Evolutionary conservation across 2,329 filamentous ascomycete genomes (phyloP).

Genomic region (Karstenula rhodostoma): DNA sequence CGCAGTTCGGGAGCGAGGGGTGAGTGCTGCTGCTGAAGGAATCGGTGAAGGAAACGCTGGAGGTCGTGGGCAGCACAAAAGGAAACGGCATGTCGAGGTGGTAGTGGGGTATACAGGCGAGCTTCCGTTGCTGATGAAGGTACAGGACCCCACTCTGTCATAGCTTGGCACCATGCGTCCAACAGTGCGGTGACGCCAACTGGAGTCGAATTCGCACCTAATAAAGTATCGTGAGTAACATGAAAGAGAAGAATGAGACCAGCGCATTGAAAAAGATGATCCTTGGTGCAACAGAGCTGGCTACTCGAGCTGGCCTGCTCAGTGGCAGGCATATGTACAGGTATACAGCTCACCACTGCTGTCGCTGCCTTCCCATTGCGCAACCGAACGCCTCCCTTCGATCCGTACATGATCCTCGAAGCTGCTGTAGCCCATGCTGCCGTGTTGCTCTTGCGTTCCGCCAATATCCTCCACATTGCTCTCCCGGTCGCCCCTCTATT

Average conservation of each 20-base stretch:
- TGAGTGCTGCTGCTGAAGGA: conserved; percentile 82
- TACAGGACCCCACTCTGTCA: conserved; percentile 35
- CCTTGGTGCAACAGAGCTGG: conserved; percentile 16
- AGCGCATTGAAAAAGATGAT: conserved; percentile 5
- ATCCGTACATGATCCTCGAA: conserved; percentile 17
- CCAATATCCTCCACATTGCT: conserved; percentile 6
- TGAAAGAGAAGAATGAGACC: conserved; percentile 1
- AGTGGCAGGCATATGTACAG: conserved; percentile 42
- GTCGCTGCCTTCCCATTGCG: conserved; percentile 19
- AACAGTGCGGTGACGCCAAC: not conserved
- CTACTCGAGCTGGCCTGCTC: conserved; percentile 16
- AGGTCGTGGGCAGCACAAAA: conserved; percentile 88
- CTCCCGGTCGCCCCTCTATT: conserved; percentile 17
- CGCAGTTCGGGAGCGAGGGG: conserved; percentile 83
- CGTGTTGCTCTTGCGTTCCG: not conserved
- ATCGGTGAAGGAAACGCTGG: conserved; percentile 80
- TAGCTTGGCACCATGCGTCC: conserved; percentile 27
- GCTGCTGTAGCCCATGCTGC: conserved; percentile 15
- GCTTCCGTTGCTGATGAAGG: conserved; percentile 32
- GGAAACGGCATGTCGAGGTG: conserved; percentile 78
- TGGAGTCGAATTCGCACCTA: not conserved
- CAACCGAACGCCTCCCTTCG: conserved; percentile 22
- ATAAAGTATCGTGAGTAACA: not conserved
- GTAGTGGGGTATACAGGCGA: conserved; percentile 18
- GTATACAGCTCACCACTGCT: conserved; percentile 29